Evolutionary conservation across 345 rosid genomes (phyloP).

Genomic region (Boechera retrofracta): DNA sequence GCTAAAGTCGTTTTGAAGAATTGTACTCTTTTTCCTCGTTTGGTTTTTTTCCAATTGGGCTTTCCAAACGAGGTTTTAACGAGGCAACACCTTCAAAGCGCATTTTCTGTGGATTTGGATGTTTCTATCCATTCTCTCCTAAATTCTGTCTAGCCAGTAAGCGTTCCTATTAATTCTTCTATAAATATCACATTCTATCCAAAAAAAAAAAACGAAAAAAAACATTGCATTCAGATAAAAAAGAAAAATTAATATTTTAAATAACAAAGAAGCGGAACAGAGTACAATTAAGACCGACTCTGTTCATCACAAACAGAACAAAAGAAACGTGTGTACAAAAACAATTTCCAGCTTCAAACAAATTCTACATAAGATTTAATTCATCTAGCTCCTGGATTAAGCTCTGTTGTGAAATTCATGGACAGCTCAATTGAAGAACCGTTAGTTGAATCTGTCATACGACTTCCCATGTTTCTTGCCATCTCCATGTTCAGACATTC

Average conservation of each 20-base stretch:
- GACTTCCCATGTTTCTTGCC: conserved; percentile 42
- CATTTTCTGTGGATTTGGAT: too few species aligned
- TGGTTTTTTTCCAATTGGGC: too few species aligned
- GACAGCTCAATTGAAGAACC: conserved; percentile 40
- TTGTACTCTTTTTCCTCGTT: too few species aligned
- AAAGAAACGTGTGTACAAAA: conserved; percentile 9
- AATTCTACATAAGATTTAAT: neutral
- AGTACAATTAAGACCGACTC: neutral
- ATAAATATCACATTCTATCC: too few species aligned
- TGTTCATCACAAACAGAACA: neutral
- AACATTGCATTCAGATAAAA: neutral
- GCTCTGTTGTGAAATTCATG: conserved; percentile 40
- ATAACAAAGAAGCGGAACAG: neutral
- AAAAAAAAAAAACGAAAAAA: too few species aligned
- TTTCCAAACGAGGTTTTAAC: too few species aligned
- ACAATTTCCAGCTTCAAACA: neutral
- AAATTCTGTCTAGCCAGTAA: too few species aligned
- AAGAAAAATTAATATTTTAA: too few species aligned
- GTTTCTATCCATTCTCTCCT: too few species aligned
- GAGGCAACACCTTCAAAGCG: too few species aligned
- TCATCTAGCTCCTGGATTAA: conserved; percentile 41
- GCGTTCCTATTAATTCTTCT: too few species aligned
- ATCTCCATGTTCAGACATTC: conserved; percentile 43
- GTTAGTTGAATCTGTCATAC: conserved; percentile 38
- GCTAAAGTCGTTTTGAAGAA: too few species aligned